A percentile compares a stretch with the other conserved stretches of the same genome.
phyloP scores from a whole-genome alignment of 441 rosid genomes.

The Euphorbia schlechtendalii region DNA sequence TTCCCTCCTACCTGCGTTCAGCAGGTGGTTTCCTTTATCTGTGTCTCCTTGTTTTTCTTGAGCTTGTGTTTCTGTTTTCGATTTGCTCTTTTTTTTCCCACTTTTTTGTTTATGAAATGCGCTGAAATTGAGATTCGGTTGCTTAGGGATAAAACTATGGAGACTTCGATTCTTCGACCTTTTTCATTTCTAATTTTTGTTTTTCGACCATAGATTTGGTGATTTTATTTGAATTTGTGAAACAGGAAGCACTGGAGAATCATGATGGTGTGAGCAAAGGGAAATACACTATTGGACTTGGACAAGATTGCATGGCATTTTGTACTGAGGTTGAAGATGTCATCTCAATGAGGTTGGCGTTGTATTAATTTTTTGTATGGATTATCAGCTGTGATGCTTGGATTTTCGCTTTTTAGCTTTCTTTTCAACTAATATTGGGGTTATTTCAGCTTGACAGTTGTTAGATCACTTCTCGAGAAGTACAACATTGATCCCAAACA shows the following conservation, averaged over 20 bases:
- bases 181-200: background rate
- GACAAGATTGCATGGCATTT: constrained; percentile 96
- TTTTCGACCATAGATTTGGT: constrained; percentile 1
- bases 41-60: background rate
- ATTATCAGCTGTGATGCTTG: background rate
- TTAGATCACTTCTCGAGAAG: constrained; percentile 81
- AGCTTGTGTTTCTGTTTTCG: constrained; percentile 9
- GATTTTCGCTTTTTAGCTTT: background rate
- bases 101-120: background rate
- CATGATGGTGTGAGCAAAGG: constrained; percentile 98
- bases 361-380: background rate
- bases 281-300: constrained; percentile 95
- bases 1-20: constrained; percentile 96
- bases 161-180: background rate
- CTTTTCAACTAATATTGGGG: background rate
- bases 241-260: constrained; percentile 81
- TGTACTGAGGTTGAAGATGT: constrained; percentile 99
- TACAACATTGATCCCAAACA: constrained; percentile 82
- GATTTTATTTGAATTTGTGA: constrained; percentile 2
- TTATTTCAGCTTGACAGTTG: constrained; percentile 68
- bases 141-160: background rate
- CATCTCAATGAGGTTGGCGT: constrained; percentile 83
- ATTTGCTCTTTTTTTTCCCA: background rate
- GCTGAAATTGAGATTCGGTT: background rate
- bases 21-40: constrained; percentile 40